These are phyloP conservation scores for Aspergillus glaucus DNA, from an alignment of 2,329 filamentous ascomycete species.

Conservation along the genomic window DNA sequence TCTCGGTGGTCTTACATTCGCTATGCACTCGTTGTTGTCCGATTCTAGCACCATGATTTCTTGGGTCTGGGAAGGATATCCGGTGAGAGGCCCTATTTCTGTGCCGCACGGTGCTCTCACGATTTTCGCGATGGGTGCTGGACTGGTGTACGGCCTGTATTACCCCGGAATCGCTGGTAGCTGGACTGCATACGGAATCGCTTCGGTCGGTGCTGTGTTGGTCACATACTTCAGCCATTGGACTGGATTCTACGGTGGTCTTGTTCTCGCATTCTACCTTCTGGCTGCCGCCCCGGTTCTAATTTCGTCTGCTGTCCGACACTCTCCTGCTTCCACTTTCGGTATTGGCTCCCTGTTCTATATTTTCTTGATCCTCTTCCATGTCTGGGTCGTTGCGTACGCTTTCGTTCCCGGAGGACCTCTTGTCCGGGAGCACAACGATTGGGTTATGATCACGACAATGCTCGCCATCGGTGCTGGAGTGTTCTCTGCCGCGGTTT, in stretches of 20 bases:
- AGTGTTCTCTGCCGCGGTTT: constrained; percentile 60
- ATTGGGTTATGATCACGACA: constrained; percentile 85
- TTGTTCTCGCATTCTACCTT: constrained; percentile 69
- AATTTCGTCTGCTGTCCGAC: constrained; percentile 67
- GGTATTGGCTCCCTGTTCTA: constrained; percentile 85
- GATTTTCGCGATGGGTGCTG: constrained; percentile 77
- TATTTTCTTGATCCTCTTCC: constrained; percentile 91
- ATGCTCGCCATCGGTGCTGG: constrained; percentile 82
- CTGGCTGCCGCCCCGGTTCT: constrained; percentile 73
- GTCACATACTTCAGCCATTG: constrained; percentile 75
- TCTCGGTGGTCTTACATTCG: constrained; percentile 78
- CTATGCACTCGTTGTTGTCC: constrained; percentile 83
- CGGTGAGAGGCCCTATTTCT: constrained; percentile 77
- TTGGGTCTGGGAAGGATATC: constrained; percentile 97
- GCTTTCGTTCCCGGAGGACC: constrained; percentile 95
- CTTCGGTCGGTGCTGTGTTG: constrained; percentile 70
- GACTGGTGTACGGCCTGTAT: constrained; percentile 69
- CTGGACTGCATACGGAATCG: constrained; percentile 73
- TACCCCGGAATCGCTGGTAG: constrained; percentile 64
- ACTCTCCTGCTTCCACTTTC: constrained; percentile 72
- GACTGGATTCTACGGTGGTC: constrained; percentile 80
- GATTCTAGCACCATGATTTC: constrained; percentile 98
- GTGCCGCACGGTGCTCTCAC: constrained; percentile 87
- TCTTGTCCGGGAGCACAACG: constrained; percentile 85
- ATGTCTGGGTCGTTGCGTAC: constrained; percentile 97